A percentile compares a stretch with the other conserved stretches of the same genome.
phyloP scores from a whole-genome alignment of 805 yeast genomes.

The Zygosaccharomyces siamensis region DNA sequence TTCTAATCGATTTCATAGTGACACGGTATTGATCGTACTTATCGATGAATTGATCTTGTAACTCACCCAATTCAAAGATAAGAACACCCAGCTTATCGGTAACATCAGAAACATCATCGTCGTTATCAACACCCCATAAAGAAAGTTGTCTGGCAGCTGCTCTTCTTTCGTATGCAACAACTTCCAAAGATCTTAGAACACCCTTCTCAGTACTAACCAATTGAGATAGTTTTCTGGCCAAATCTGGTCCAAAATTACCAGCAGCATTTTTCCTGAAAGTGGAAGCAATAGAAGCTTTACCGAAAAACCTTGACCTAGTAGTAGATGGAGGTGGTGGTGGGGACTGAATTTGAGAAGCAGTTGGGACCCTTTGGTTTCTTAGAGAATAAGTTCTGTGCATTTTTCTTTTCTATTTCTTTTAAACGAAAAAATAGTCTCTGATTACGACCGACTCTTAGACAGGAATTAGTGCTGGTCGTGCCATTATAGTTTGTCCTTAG shows the following conservation, averaged over 20 bases:
- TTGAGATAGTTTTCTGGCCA: slow-evolving; percentile 85
- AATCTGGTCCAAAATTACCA: slow-evolving; percentile 90
- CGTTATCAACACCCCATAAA: slow-evolving; percentile 96
- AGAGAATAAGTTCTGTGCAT: slow-evolving; percentile 86
- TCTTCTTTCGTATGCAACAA: slow-evolving; percentile 88
- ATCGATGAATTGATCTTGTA: slow-evolving; percentile 97
- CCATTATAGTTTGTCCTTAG: background rate
- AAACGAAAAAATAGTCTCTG: no score
- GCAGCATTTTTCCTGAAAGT: slow-evolving; percentile 78
- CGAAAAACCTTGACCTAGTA: slow-evolving; percentile 70
- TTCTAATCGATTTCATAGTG: slow-evolving; percentile 88
- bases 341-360: slow-evolving; percentile 72
- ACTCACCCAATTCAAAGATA: slow-evolving; percentile 93
- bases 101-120: slow-evolving; percentile 93
- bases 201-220: slow-evolving; percentile 95
- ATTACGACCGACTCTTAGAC: no score
- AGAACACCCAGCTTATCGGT: slow-evolving; percentile 96
- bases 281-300: slow-evolving; percentile 64
- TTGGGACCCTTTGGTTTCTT: slow-evolving; percentile 74
- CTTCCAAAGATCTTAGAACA: slow-evolving; percentile 88
- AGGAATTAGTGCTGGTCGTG: no score
- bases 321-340: slow-evolving; percentile 81
- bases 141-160: slow-evolving; percentile 97
- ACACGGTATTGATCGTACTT: slow-evolving; percentile 97
- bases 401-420: background rate